These are phyloP conservation scores for Aurifilum marmelostoma DNA, from an alignment of 2,329 filamentous ascomycete genomes.

Conservation along the genomic window DNA sequence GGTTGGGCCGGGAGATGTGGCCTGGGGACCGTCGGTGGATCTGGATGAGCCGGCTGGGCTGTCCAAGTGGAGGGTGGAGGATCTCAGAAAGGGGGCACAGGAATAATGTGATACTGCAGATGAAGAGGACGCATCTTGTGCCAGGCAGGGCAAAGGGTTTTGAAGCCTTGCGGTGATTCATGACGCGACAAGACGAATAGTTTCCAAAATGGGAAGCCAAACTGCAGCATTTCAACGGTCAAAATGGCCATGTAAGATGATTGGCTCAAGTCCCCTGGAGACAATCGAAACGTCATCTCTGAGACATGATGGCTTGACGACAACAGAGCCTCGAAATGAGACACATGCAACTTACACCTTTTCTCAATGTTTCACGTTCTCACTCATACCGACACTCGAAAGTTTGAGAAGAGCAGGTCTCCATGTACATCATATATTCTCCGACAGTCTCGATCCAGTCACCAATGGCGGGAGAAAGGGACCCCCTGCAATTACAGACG, in stretches of 20 bases:
- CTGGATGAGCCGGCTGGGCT: slow-evolving; percentile 50
- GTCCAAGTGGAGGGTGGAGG: slow-evolving; percentile 39
- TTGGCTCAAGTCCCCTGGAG: slow-evolving; percentile 22
- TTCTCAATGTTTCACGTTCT: not conserved
- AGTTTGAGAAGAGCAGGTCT: not conserved
- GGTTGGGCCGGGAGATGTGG: slow-evolving; percentile 39
- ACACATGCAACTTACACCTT: not conserved
- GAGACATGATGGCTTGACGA: not conserved
- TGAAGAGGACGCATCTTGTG: not conserved
- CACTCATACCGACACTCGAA: too few relatives aligned
- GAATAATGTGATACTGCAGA: slow-evolving; percentile 17
- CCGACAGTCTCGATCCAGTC: not conserved
- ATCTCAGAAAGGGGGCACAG: slow-evolving; percentile 33
- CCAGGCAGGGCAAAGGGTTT: not conserved
- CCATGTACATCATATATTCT: not conserved
- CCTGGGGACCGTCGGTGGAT: slow-evolving; percentile 45
- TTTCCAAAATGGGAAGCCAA: not conserved
- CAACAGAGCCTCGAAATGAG: not conserved
- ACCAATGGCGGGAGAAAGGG: not conserved
- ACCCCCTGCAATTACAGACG: slow-evolving; percentile 21
- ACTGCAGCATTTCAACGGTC: not conserved
- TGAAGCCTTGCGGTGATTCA: too few relatives aligned
- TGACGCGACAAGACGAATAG: not conserved
- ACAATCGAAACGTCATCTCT: slow-evolving; percentile 8
- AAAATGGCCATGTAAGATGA: slow-evolving; percentile 28